Conservation (phyloP, 192 early-diverging fungal species). For the Umbelopsis ramanniana region DNA sequence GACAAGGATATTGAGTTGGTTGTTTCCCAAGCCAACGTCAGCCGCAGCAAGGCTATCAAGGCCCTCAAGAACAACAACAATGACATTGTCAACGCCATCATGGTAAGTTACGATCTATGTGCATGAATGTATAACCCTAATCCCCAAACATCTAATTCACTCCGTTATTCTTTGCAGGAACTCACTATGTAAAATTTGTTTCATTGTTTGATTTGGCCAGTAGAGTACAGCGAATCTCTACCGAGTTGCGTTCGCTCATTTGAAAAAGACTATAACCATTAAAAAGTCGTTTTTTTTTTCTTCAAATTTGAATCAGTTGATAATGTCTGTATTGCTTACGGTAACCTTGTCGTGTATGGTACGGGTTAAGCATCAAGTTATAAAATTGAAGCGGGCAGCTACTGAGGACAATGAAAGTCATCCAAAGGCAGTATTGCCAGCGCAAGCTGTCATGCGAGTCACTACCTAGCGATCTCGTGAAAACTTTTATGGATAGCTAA, state of each 20-base stretch:
- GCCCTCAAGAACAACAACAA: conserved; percentile 85
- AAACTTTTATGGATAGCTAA: no score
- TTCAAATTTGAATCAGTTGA: background rate
- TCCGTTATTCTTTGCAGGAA: conserved; percentile 17
- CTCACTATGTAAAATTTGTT: conserved; percentile 33
- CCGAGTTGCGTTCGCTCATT: conserved; percentile 16
- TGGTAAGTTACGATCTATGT: conserved; percentile 58
- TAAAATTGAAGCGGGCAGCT: no score
- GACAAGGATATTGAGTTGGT: conserved; percentile 95
- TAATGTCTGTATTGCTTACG: no score
- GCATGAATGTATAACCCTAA: background rate
- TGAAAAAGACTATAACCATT: conserved; percentile 19
- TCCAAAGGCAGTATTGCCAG: no score
- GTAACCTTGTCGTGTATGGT: no score
- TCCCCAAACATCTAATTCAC: background rate
- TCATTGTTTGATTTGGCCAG: conserved; percentile 9
- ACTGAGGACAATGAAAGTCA: no score
- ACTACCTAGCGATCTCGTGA: no score
- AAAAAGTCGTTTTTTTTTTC: conserved; percentile 5
- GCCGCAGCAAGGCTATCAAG: conserved; percentile 88
- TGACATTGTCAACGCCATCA: conserved; percentile 98
- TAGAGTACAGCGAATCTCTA: background rate
- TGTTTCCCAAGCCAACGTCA: conserved; percentile 86
- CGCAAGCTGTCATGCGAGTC: no score
- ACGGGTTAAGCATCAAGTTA: no score